Percentiles rank a stretch among this genome's conserved stretches.
phyloP scores from a whole-genome alignment of 345 rosid species.

The Eucalyptus regnans region DNA sequence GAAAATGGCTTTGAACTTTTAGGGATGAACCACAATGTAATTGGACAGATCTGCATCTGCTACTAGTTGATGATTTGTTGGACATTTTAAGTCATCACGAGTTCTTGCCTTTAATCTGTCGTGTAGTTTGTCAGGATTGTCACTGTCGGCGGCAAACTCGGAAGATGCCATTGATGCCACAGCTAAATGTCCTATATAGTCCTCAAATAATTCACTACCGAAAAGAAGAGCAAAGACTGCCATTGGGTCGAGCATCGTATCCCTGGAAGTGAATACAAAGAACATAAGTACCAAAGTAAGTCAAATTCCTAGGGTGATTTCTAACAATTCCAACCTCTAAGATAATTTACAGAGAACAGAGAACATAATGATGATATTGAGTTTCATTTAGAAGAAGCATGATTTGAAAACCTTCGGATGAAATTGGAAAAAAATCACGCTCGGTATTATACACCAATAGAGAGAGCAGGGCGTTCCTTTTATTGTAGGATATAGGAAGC shows the following conservation, averaged over 20 bases:
- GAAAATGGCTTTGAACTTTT: background rate
- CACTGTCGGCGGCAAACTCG: conserved; percentile 38
- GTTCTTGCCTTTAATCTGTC: conserved; percentile 63
- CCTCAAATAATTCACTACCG: conserved; percentile 93
- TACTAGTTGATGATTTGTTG: background rate
- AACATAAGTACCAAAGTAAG: background rate
- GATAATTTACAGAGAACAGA: background rate
- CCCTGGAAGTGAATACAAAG: conserved; percentile 26
- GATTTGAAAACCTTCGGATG: background rate
- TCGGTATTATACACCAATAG: background rate
- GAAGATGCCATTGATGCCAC: conserved; percentile 83
- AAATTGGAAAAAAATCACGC: background rate
- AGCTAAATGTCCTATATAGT: conserved; percentile 85
- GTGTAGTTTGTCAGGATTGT: conserved; percentile 51
- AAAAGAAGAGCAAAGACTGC: conserved; percentile 89
- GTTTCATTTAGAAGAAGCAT: background rate
- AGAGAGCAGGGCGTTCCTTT: background rate
- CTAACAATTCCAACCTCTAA: background rate
- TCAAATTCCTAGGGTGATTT: background rate
- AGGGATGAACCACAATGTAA: background rate
- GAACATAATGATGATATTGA: background rate
- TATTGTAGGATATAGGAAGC: background rate
- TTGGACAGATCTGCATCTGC: background rate
- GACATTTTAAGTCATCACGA: background rate
- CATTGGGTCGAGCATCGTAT: conserved; percentile 75